Percentiles rank a stretch among this genome's conserved stretches.
These are phyloP conservation scores for Extremus antarcticus DNA, from an alignment of 495 filamentous ascomycete species.

Conservation along the genomic window DNA sequence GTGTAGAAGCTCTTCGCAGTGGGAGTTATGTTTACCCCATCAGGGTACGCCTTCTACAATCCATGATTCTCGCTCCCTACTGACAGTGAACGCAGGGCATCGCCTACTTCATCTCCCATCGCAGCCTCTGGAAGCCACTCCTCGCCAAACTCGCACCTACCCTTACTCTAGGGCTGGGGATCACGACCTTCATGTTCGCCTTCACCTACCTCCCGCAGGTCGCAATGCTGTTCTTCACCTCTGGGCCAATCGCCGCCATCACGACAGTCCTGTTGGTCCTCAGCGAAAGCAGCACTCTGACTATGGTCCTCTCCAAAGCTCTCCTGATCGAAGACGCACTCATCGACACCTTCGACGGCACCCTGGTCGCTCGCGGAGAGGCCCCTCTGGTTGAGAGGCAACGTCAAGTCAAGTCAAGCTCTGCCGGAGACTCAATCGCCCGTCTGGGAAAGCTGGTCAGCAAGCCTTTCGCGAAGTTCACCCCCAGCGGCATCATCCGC, in stretches of 20 bases:
- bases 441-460: slow-evolving; percentile 65
- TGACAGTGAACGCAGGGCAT: slow-evolving; percentile 48
- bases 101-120: slow-evolving; percentile 61
- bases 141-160: slow-evolving; percentile 52
- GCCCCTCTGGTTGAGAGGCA: slow-evolving; percentile 54
- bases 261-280: slow-evolving; percentile 69
- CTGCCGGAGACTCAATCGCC: slow-evolving; percentile 43
- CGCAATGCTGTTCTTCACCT: slow-evolving; percentile 67
- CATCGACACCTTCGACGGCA: slow-evolving; percentile 82
- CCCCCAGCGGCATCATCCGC: slow-evolving; percentile 52
- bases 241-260: slow-evolving; percentile 72
- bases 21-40: no score
- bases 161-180: slow-evolving; percentile 28
- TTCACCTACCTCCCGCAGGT: slow-evolving; percentile 88
- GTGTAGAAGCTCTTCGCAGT: no score
- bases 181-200: slow-evolving; percentile 57
- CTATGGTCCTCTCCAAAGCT: slow-evolving; percentile 59
- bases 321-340: slow-evolving; percentile 72
- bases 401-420: slow-evolving; percentile 53
- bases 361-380: slow-evolving; percentile 28
- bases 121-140: slow-evolving; percentile 54
- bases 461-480: slow-evolving; percentile 57
- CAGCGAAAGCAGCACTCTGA: slow-evolving; percentile 69
- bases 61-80: no score
- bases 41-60: slow-evolving; percentile 41